Evolutionary conservation across 495 filamentous ascomycete genomes (phyloP).

Genomic region (Extremus antarcticus): DNA sequence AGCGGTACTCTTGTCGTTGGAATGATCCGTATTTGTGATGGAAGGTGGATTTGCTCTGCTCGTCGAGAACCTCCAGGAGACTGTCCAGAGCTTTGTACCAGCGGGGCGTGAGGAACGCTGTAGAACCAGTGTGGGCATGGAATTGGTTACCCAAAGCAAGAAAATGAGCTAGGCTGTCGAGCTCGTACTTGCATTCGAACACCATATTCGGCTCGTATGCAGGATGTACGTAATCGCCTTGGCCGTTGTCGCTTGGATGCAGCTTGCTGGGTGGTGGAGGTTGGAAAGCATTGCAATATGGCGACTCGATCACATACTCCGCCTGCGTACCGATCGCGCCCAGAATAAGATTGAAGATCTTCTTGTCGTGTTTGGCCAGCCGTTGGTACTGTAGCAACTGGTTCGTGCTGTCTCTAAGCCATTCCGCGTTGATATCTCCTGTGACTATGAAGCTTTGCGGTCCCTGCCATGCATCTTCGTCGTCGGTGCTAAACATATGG

Average conservation of each 20-base stretch:
- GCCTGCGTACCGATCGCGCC: constrained; percentile 95
- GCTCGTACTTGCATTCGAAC: constrained; percentile 98
- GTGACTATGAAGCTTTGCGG: constrained; percentile 93
- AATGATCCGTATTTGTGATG: constrained; percentile 50
- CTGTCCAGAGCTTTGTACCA: constrained; percentile 75
- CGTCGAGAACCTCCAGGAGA: constrained; percentile 59
- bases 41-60: constrained; percentile 74
- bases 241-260: constrained; percentile 54
- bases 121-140: constrained; percentile 65
- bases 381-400: constrained; percentile 82
- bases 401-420: constrained; percentile 95
- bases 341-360: constrained; percentile 66
- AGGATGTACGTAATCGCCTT: constrained; percentile 77
- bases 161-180: constrained; percentile 91
- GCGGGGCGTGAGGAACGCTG: constrained; percentile 61
- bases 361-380: constrained; percentile 67
- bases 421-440: constrained; percentile 97
- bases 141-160: constrained; percentile 79
- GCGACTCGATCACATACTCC: constrained; percentile 85
- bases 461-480: constrained; percentile 59
- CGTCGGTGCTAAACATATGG: constrained; percentile 17
- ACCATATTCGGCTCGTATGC: constrained; percentile 71
- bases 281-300: constrained; percentile 98
- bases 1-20: constrained; percentile 69
- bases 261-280: constrained; percentile 75